These are phyloP conservation scores for Astraeus odoratus DNA, from an alignment of 768 basidiomycete genomes.

Conservation along the genomic window DNA sequence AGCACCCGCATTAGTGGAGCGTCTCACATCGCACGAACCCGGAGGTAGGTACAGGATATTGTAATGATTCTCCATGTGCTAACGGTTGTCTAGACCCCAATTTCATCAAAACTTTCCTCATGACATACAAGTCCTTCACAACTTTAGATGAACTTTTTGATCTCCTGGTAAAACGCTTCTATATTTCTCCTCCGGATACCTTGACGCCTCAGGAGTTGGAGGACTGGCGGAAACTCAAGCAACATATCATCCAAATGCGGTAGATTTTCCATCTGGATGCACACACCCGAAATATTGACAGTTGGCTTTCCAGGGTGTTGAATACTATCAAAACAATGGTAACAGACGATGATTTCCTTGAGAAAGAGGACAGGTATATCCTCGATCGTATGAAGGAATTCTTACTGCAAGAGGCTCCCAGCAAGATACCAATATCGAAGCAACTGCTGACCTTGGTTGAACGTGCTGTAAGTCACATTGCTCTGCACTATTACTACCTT, in stretches of 20 bases:
- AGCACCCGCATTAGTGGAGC: constrained; percentile 76
- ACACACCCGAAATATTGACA: constrained; percentile 2
- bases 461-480: constrained; percentile 54
- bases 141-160: constrained; percentile 78
- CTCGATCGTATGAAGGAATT: constrained; percentile 81
- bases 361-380: constrained; percentile 79
- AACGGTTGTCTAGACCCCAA: constrained; percentile 47
- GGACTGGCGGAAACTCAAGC: constrained; percentile 83
- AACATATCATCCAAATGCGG: constrained; percentile 83
- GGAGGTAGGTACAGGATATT: constrained; percentile 51
- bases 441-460: constrained; percentile 70
- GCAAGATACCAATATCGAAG: constrained; percentile 63
- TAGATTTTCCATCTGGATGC: constrained; percentile 30
- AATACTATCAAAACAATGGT: constrained; percentile 91
- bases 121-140: constrained; percentile 95
- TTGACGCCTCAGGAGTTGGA: constrained; percentile 54
- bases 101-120: constrained; percentile 84
- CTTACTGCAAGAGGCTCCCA: constrained; percentile 55
- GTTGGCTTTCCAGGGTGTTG: constrained; percentile 46
- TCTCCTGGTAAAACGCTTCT: constrained; percentile 73
- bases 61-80: background rate
- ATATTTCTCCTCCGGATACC: constrained; percentile 65
- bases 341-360: constrained; percentile 73
- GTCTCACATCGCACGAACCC: constrained; percentile 86
- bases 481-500: constrained; percentile 6